Base-by-base conservation (phyloP, 1,139 yeast genomes). In the Pichia sp. region DNA sequence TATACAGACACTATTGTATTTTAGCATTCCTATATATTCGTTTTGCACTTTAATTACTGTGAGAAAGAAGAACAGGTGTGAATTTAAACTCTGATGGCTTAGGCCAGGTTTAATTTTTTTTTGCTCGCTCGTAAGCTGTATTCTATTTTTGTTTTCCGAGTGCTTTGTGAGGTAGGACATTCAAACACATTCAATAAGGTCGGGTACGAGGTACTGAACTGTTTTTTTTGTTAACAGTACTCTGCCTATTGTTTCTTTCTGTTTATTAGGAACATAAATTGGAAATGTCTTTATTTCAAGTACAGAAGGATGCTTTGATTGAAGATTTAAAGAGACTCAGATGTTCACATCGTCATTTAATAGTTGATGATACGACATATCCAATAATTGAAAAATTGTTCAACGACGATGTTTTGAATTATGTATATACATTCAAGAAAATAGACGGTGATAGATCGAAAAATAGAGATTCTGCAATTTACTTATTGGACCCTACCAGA, bases 381-480 rank as follows among this genome's bases (percentile, higher is more conserved):
- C 61, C 59, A 1, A 51, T 72, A 4, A 59, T 69, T 15, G 60
- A 59, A 26, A 54, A 66, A 15, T 60, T 73, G 40, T 59, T 66
- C 7, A 64, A 63, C 18, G 68, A 63, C 34, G 71, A 68, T 35
- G 57, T 72, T 9, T 56, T 73, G 23, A 65, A 66, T 39, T 53
- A 56, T 55, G 75, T 71, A 26, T 70, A 71, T 20, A 77, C 80
- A 15, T 72, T 79, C 39, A 82, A 78, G 56, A 64, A 69, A 46
- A 70, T 82, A 22, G 87, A 80, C 56, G 59, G 58, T 63, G 74
- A 72, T 68, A 12, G 81, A 74, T 61, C 66, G 65, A 13, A 71
- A 71, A 35, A 72, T 77, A 43, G 85, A 77, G 55, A 59, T 13
- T 54, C 55, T 41, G 88, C 82, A 3, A 63, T 83, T 1, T 83